Evolutionary conservation across 2,329 filamentous ascomycete genomes (phyloP).

Genomic region (Alternaria tenuissima): DNA sequence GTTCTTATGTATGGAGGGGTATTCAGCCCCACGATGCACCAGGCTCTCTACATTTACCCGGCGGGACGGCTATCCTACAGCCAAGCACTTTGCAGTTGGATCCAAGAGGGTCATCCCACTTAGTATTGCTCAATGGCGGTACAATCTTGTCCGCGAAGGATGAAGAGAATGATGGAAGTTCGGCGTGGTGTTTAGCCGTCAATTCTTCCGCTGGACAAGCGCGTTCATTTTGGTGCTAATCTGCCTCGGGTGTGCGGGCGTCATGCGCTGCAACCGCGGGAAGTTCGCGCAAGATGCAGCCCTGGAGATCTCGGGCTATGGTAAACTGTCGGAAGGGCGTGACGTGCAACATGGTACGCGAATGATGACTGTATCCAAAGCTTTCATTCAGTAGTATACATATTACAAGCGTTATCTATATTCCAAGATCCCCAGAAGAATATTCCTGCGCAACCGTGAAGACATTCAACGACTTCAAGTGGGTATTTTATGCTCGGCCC

Average conservation of each 20-base stretch:
- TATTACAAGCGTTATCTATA: background rate
- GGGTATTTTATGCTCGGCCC: constrained; percentile 9
- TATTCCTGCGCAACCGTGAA: background rate
- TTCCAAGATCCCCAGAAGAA: background rate
- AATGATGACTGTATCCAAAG: background rate
- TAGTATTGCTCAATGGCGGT: constrained; percentile 26
- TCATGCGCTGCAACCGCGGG: constrained; percentile 13
- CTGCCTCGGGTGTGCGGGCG: constrained; percentile 35
- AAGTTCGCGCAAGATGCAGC: constrained; percentile 3
- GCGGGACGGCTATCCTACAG: constrained; percentile 38
- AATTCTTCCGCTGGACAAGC: constrained; percentile 41
- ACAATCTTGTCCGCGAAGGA: constrained; percentile 23
- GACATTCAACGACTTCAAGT: background rate
- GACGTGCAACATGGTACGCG: background rate
- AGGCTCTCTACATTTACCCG: constrained; percentile 42
- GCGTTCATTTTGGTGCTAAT: constrained; percentile 14
- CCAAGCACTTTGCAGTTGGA: constrained; percentile 27
- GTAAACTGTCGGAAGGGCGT: background rate
- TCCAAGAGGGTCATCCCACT: constrained; percentile 24
- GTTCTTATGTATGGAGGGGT: constrained; percentile 37
- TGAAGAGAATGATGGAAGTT: constrained; percentile 20
- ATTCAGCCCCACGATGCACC: constrained; percentile 35
- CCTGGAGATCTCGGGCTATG: background rate
- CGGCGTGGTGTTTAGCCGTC: constrained; percentile 40
- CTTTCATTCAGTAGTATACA: background rate